Evolutionary conservation across 352 stramenopile genomes (phyloP).

Genomic region (Pythium phragmitis): DNA sequence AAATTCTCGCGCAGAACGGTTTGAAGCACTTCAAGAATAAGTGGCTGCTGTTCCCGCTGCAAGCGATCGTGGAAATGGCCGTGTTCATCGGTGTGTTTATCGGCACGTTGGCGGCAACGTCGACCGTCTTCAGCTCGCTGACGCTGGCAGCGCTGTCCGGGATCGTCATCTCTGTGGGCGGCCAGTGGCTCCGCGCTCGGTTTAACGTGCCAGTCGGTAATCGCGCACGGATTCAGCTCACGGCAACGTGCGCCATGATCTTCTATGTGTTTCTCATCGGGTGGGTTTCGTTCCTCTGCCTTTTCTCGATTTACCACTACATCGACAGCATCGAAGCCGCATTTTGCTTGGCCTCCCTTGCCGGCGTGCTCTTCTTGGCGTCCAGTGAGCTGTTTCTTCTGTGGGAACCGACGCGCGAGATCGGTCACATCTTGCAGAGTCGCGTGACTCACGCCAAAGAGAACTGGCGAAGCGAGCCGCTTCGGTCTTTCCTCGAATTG

Average conservation of each 20-base stretch:
- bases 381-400: slow-evolving; percentile 82
- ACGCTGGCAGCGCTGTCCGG: slow-evolving; percentile 69
- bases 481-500: slow-evolving; percentile 80
- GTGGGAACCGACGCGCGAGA: slow-evolving; percentile 72
- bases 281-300: slow-evolving; percentile 64
- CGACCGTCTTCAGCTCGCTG: slow-evolving; percentile 71
- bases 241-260: slow-evolving; percentile 67
- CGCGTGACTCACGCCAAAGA: slow-evolving; percentile 73
- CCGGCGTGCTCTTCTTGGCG: slow-evolving; percentile 77
- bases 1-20: slow-evolving; percentile 49
- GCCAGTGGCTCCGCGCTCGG: slow-evolving; percentile 63
- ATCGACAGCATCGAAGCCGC: slow-evolving; percentile 84
- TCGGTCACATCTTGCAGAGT: slow-evolving; percentile 71
- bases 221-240: slow-evolving; percentile 55
- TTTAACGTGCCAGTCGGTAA: slow-evolving; percentile 59
- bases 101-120: slow-evolving; percentile 71
- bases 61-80: slow-evolving; percentile 68
- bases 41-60: slow-evolving; percentile 71
- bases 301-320: slow-evolving; percentile 84
- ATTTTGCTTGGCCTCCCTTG: slow-evolving; percentile 77
- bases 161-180: slow-evolving; percentile 73
- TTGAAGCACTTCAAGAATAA: slow-evolving; percentile 69
- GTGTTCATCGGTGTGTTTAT: slow-evolving; percentile 76
- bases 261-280: slow-evolving; percentile 75
- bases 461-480: slow-evolving; percentile 74